Base-by-base conservation (phyloP, 208 protist genomes). In the Trypanosoma melophagium region DNA sequence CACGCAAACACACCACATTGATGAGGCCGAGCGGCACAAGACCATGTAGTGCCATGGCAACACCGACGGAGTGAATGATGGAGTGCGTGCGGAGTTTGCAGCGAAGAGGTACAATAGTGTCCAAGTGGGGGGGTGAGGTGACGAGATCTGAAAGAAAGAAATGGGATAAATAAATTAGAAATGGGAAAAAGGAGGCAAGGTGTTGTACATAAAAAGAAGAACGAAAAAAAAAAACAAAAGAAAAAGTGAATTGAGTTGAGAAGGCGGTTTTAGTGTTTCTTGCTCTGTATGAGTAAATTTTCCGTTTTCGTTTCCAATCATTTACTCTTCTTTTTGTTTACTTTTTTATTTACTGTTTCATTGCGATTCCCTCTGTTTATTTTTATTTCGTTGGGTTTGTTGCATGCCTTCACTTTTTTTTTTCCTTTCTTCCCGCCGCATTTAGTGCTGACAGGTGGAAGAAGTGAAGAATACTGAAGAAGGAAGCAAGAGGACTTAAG, bases 1-100 rank as follows among this genome's bases (percentile, higher is more conserved):
- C 21, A 74, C 45, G 7, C 69, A 77, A 2, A 60, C 74, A 21
- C 78, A 85, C 55, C 70, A 80, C 35, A 68, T 60, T 21, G 62
- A 63, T n/a, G 40, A 64, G 21, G 25, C 65, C 51, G 4, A 45
- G 51, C 31, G 25, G 25, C 31, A 38, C 0, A 63, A 57, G 31
- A 22, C 24, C 12, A 28, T 24, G 7, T 1, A 5, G 35, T 19
- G 17, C 35, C 4, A 24, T 49, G 2, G 49, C 8, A 45, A 22
- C n/a, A n/a, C n/a, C 3, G 8, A 61, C 3, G 10, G 12, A 3
- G 42, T 41, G 25, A 19, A 44, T 25, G 60, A 19, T 53, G 51
- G 60, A 61, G 66, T 47, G 49, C 8, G 10, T 47, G 9, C 4
- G 9, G 9, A 3, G 10, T 1, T 47, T 47, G 28, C 28, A 35